Evolutionary conservation across 331 rosid genomes (phyloP).

Genomic region (Telfairia occidentalis): DNA sequence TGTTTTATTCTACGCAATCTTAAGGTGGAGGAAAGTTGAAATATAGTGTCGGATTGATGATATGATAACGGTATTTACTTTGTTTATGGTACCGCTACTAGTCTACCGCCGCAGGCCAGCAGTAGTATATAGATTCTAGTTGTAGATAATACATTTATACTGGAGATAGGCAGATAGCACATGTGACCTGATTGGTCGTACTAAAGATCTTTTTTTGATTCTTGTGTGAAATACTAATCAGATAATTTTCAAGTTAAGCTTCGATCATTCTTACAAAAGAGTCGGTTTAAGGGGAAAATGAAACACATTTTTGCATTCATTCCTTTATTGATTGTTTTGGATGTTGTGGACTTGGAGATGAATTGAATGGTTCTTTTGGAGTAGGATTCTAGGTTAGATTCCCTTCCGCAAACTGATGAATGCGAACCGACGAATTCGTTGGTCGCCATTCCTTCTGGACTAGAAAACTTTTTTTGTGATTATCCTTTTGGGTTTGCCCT

Average conservation of each 20-base stretch:
- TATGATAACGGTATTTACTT: not conserved
- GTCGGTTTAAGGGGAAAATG: not conserved
- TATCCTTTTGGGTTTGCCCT: not conserved
- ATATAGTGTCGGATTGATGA: not conserved
- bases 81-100: not conserved
- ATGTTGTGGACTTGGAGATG: not conserved
- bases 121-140: no score
- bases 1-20: not conserved
- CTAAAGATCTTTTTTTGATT: not conserved
- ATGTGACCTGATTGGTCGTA: not conserved
- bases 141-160: not conserved
- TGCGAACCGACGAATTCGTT: not conserved
- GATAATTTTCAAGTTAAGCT: not conserved
- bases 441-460: not conserved
- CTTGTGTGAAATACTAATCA: not conserved
- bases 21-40: not conserved
- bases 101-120: not conserved
- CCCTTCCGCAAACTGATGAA: not conserved
- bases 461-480: not conserved
- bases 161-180: not conserved
- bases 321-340: not conserved
- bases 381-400: not conserved
- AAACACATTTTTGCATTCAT: not conserved
- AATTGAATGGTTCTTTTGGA: not conserved
- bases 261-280: not conserved